These are phyloP conservation scores for Monosporascus sp. DNA, from an alignment of 2,329 filamentous ascomycete species.

Conservation along the genomic window DNA sequence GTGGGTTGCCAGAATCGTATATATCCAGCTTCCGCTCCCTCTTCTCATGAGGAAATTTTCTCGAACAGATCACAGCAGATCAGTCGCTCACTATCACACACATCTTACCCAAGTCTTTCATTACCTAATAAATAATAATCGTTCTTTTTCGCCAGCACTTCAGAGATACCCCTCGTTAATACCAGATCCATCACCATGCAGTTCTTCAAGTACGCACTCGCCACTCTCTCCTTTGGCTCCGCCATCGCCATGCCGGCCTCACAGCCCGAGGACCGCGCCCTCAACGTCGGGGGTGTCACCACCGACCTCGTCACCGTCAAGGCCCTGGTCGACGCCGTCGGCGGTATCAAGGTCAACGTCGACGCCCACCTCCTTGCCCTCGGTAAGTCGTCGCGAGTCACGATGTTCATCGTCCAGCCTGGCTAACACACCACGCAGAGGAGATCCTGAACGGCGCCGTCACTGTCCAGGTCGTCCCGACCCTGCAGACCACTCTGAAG, in stretches of 20 bases:
- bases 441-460: constrained; percentile 4
- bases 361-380: constrained; percentile 14
- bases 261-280: constrained; percentile 7
- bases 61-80: too few relatives aligned
- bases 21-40: too few relatives aligned
- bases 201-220: constrained; percentile 26
- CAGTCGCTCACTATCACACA: too few relatives aligned
- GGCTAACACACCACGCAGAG: constrained; percentile 10
- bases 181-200: constrained; percentile 23
- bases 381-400: constrained; percentile 4
- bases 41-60: too few relatives aligned
- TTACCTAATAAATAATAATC: too few relatives aligned
- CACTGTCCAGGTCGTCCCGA: constrained; percentile 10
- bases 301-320: constrained; percentile 1
- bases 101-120: too few relatives aligned
- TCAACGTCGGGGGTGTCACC: constrained; percentile 10
- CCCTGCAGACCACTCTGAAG: constrained; percentile 19
- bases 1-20: too few relatives aligned
- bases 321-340: constrained; percentile 8
- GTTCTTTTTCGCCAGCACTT: not conserved
- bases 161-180: not conserved
- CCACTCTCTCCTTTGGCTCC: constrained; percentile 27
- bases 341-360: constrained; percentile 13
- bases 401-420: not conserved
- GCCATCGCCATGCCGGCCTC: constrained; percentile 21